Percentiles rank a stretch among this genome's conserved stretches.
Conservation (phyloP, 768 basidiomycete genomes). For the Tulasnella sp. region DNA sequence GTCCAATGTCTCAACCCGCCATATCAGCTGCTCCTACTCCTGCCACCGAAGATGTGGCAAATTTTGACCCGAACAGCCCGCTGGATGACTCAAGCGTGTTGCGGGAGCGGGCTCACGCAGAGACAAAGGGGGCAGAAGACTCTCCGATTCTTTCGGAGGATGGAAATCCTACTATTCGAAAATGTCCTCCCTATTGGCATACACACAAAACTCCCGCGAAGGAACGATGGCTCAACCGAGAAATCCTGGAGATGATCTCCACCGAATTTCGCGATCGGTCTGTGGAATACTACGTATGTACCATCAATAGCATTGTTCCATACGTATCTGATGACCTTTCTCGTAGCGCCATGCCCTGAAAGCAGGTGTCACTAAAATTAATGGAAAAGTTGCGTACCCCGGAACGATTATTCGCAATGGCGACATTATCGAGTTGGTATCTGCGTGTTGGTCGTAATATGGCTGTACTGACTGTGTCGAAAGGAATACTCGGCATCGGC, state of each 20-base stretch:
- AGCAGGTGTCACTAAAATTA: constrained; percentile 89
- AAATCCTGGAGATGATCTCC: constrained; percentile 81
- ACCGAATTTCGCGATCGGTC: constrained; percentile 90
- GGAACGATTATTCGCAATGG: constrained; percentile 72
- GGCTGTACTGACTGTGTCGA: background rate
- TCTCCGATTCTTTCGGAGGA: too few relatives aligned
- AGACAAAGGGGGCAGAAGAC: too few relatives aligned
- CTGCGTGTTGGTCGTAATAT: background rate
- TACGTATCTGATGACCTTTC: background rate
- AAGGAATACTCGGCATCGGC: constrained; percentile 89
- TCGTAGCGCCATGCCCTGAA: constrained; percentile 57
- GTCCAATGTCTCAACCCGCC: too few relatives aligned
- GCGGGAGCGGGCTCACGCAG: too few relatives aligned
- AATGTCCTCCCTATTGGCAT: constrained; percentile 82
- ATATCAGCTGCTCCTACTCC: too few relatives aligned
- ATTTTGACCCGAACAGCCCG: too few relatives aligned
- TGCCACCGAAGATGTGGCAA: too few relatives aligned
- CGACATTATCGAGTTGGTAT: constrained; percentile 74
- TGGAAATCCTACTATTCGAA: constrained; percentile 48
- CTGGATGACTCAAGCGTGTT: too few relatives aligned
- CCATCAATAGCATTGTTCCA: background rate
- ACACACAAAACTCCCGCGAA: constrained; percentile 91
- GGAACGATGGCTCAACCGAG: constrained; percentile 74
- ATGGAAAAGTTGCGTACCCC: constrained; percentile 73
- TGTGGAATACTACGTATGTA: constrained; percentile 91